Conservation (phyloP, 2,329 filamentous ascomycete genomes). For the Aspergillus brasiliensis region DNA sequence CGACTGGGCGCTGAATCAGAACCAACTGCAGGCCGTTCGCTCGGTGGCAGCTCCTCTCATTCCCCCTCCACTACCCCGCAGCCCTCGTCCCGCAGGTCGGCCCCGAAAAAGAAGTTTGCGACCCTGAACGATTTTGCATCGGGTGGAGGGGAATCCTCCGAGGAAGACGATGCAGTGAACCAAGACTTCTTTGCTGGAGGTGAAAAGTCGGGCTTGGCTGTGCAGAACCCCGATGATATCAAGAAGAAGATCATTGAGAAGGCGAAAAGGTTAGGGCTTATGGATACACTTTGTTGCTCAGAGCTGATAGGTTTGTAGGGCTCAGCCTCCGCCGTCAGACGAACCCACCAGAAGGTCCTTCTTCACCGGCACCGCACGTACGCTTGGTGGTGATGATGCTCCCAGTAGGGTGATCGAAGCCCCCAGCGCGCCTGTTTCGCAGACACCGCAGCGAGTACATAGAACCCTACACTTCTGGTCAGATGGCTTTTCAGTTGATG, state of each 20-base stretch:
- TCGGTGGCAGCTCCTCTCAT: conserved; percentile 35
- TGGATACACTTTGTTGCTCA: background rate
- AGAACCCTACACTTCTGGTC: conserved; percentile 66
- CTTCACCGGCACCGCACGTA: conserved; percentile 64
- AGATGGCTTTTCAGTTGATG: conserved; percentile 68
- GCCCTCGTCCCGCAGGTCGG: conserved; percentile 31
- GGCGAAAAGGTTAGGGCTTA: conserved; percentile 37
- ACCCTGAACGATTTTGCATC: conserved; percentile 49
- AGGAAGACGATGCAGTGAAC: conserved; percentile 56
- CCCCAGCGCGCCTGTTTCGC: conserved; percentile 46
- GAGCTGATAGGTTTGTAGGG: conserved; percentile 24
- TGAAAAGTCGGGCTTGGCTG: conserved; percentile 68
- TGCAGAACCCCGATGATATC: conserved; percentile 63
- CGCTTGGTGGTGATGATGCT: conserved; percentile 66
- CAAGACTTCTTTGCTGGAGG: conserved; percentile 66
- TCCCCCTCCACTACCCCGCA: conserved; percentile 34
- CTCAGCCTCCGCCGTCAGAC: conserved; percentile 39
- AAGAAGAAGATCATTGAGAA: conserved; percentile 55
- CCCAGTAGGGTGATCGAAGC: conserved; percentile 60
- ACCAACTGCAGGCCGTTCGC: conserved; percentile 32
- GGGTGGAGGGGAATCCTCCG: conserved; percentile 44
- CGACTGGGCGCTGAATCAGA: conserved; percentile 27
- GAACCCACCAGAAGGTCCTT: conserved; percentile 47
- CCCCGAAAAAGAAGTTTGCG: conserved; percentile 50
- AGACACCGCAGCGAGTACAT: conserved; percentile 54